Percentiles rank a stretch among this genome's conserved stretches.
Conservation (phyloP, 2,329 filamentous ascomycete genomes). For the Penicillium sp. region DNA sequence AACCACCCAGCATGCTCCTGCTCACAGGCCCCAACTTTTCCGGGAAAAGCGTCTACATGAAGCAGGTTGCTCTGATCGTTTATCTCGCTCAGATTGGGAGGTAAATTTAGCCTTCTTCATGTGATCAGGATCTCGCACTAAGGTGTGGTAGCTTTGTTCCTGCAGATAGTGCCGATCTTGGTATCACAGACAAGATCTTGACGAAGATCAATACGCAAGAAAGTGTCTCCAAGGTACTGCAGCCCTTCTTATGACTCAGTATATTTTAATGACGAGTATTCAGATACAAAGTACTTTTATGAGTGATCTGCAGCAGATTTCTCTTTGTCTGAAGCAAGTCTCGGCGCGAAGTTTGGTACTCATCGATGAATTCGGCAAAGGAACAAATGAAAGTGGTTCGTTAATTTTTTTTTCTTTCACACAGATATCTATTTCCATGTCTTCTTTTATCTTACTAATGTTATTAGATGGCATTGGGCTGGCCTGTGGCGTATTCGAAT, state of each 20-base stretch:
- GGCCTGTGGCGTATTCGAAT: conserved; percentile 63
- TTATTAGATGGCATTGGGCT: conserved; percentile 65
- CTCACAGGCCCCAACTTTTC: conserved; percentile 96
- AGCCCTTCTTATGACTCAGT: background rate
- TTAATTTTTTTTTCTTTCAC: no score
- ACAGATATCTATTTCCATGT: no score
- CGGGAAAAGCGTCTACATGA: conserved; percentile 94
- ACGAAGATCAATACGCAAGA: conserved; percentile 80
- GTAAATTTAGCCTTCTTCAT: conserved; percentile 29
- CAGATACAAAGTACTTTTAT: conserved; percentile 69
- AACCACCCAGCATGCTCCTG: conserved; percentile 70
- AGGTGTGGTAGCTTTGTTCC: conserved; percentile 73
- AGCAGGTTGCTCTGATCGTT: conserved; percentile 87
- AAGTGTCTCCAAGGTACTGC: conserved; percentile 60
- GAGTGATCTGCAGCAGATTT: conserved; percentile 87
- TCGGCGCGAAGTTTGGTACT: conserved; percentile 79
- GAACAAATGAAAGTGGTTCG: conserved; percentile 62
- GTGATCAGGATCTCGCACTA: background rate
- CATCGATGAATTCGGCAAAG: conserved; percentile 89
- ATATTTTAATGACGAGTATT: background rate
- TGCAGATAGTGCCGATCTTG: conserved; percentile 74
- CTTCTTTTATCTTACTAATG: conserved; percentile 9
- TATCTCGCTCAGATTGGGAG: conserved; percentile 88
- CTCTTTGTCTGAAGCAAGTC: conserved; percentile 73
- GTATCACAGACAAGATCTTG: conserved; percentile 89